Evolutionary conservation across 83 land plant genomes (phyloP), one percentile per base, ranked within the genome.

Genomic region (Picea mariana): DNA sequence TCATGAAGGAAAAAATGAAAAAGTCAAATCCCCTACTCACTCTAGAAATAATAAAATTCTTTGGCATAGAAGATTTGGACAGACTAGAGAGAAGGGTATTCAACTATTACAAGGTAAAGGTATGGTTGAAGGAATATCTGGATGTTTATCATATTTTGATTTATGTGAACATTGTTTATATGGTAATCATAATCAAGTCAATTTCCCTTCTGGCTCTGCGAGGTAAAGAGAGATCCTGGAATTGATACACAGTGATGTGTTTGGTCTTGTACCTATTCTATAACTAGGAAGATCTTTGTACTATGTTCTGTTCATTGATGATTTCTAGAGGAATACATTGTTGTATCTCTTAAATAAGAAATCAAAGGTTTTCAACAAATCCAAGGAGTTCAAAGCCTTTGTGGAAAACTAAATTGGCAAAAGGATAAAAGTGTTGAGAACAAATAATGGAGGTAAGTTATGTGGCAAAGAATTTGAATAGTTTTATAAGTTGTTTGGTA

Each of bases 401-500:
- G 23, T 64, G 21, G 67, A 64, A 23, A 64, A 64, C 21, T 26
- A 64, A 64, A 64, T 5, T 20, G 5, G 21, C 2, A 6, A n/a
- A 23, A n/a, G 0, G 5, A n/a, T 64, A 64, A 64, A 64, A 64
- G 20, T 23, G 3, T 3, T 64, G 5, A 64, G 26, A 64, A 64
- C 26, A 21, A 26, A 64, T n/a, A 64, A 21, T 64, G 27, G 67
- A 64, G 67, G 67, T 64, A 26, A 64, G 67, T 64, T 18, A 1
- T 64, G 26, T n/a, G 21, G 67, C 26, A 64, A 64, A 20, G 0
- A 18, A 23, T 64, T 64, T 64, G 67, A 64, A 2, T 18, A 23
- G 3, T 64, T n/a, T 62, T 85, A 81, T 26, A 68, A 20, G 49
- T 17, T 78, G 4, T 17, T 60, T 17, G 87, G 76, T 4, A 81